Percentiles rank a stretch among this genome's conserved stretches.
Conservation (phyloP, 495 filamentous ascomycete genomes). For the Neurospora africana region DNA sequence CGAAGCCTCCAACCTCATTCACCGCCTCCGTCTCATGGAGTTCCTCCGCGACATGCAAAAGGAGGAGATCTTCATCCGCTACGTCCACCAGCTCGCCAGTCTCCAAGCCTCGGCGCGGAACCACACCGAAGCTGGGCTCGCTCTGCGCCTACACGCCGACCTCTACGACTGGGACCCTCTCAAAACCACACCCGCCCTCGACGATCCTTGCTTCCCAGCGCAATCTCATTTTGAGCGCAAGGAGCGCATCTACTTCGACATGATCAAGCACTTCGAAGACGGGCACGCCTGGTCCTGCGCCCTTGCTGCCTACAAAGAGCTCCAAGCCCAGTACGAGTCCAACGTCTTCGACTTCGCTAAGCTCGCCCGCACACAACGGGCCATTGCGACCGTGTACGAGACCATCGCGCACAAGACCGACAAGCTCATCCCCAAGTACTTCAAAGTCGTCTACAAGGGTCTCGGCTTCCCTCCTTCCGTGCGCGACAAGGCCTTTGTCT, state of each 20-base stretch:
- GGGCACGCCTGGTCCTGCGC: constrained; percentile 87
- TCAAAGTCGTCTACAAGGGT: constrained; percentile 83
- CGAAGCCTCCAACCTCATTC: constrained; percentile 69
- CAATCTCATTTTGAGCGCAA: constrained; percentile 90
- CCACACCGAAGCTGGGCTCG: constrained; percentile 82
- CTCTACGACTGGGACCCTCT: constrained; percentile 84
- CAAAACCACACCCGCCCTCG: constrained; percentile 53
- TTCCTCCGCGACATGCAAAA: constrained; percentile 96
- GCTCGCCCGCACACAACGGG: constrained; percentile 75
- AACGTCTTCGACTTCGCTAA: constrained; percentile 88
- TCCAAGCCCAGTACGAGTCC: constrained; percentile 77
- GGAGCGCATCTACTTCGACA: constrained; percentile 82
- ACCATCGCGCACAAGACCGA: constrained; percentile 64
- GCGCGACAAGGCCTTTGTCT: constrained; percentile 88
- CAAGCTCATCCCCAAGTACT: constrained; percentile 70
- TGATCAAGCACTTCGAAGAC: constrained; percentile 91
- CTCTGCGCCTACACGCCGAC: constrained; percentile 82
- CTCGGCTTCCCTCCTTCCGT: constrained; percentile 75
- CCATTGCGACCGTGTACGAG: constrained; percentile 91
- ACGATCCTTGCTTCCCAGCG: constrained; percentile 65
- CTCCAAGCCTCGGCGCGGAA: constrained; percentile 67
- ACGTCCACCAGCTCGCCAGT: constrained; percentile 84
- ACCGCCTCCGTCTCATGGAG: constrained; percentile 87
- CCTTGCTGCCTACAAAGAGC: constrained; percentile 81
- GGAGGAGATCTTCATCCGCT: constrained; percentile 92